Conservation (phyloP, 2,329 filamentous ascomycete genomes). For the Microcyclospora pomicola region DNA sequence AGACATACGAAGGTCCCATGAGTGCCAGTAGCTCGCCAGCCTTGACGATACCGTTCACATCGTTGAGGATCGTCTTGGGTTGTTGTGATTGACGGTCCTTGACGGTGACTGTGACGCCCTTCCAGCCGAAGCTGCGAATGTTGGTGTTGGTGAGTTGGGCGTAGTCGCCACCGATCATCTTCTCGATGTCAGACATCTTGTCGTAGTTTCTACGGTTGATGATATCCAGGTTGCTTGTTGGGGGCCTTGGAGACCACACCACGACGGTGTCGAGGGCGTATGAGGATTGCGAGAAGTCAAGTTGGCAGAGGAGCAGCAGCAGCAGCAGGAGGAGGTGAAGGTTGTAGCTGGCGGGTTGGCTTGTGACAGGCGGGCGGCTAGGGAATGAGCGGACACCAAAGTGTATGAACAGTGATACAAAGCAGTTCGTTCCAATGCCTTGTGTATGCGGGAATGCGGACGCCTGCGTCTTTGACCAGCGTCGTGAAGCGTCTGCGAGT, state of each 20-base stretch:
- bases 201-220: conserved; percentile 20
- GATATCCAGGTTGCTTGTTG: conserved; percentile 12
- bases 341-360: too few species aligned
- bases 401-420: too few species aligned
- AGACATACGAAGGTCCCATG: conserved; percentile 55
- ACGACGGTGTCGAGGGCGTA: not conserved
- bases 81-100: conserved; percentile 55
- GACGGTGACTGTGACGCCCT: conserved; percentile 53
- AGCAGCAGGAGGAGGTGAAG: too few species aligned
- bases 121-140: conserved; percentile 53
- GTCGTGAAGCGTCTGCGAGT: too few species aligned
- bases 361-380: too few species aligned
- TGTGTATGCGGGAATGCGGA: too few species aligned
- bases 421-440: too few species aligned
- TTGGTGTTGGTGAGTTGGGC: conserved; percentile 49
- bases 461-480: too few species aligned
- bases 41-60: conserved; percentile 49
- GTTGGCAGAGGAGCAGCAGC: too few species aligned
- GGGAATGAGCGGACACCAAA: too few species aligned
- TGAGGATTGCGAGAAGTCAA: too few species aligned
- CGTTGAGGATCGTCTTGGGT: conserved; percentile 48
- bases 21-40: conserved; percentile 63
- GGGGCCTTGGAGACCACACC: not conserved
- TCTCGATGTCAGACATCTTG: conserved; percentile 34
- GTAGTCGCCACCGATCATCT: conserved; percentile 29